Percentiles rank a stretch among this genome's conserved stretches.
Conservation (phyloP, 1,139 yeast genomes). For the Lipomyces yarrowii region DNA sequence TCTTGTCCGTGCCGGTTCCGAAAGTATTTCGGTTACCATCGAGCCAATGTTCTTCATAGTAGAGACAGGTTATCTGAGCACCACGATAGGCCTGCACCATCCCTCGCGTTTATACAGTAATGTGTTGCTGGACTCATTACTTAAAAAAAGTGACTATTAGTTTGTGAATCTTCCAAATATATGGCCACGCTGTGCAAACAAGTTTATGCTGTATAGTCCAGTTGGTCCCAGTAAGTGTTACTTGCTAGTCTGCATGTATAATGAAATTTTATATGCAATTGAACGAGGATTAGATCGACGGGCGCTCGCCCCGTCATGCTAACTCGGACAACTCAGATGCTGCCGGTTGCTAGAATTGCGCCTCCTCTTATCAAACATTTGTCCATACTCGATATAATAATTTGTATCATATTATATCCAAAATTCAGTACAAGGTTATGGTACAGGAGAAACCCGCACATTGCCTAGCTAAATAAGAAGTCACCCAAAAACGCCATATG, state of each 20-base stretch:
- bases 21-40: background rate
- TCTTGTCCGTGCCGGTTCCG: slow-evolving; percentile 4
- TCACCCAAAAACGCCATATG: background rate
- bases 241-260: background rate
- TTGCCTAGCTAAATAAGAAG: background rate
- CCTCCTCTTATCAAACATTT: background rate
- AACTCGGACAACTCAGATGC: background rate
- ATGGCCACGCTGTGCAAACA: too few species aligned
- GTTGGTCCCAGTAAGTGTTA: background rate
- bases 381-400: background rate
- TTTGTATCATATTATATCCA: background rate
- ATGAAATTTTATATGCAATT: too few species aligned
- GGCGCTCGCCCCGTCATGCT: background rate
- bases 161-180: too few species aligned
- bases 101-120: background rate
- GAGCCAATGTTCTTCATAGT: background rate
- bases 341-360: background rate
- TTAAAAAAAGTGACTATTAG: too few species aligned
- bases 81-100: background rate
- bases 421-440: background rate
- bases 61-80: background rate
- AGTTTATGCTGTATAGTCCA: too few species aligned
- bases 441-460: background rate
- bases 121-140: too few species aligned
- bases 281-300: background rate